Evolutionary conservation across 2,329 filamentous ascomycete genomes (phyloP), one percentile per base, ranked within the genome.

Genomic region (Fusarium chaquense): DNA sequence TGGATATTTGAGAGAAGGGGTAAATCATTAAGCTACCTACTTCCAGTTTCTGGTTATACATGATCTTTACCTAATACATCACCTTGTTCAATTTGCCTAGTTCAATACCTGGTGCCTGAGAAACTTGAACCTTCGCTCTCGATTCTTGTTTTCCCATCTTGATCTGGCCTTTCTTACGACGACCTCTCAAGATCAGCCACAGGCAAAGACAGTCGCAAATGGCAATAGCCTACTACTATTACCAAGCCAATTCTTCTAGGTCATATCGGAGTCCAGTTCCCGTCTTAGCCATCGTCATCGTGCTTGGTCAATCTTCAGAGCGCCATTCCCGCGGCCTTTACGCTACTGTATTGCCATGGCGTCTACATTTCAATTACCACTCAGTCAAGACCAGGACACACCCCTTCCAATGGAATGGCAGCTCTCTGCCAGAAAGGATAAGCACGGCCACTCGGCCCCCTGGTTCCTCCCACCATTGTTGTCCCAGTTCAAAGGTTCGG

Each of bases 401-500:
- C 65, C 55, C 51, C 47, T 70, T 68, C 62, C 62, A 46, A 61
- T 70, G 46, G 52, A 61, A 67, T 70, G 69, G 69, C 72, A 70
- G 54, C 64, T 53, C 38, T 40, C 18, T 52, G 24, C 24, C 32
- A 32, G 24, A 41, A 57, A 52, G 20, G 24, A 6, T 30, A 36
- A 22, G 52, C 54, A 61, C 55, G 52, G 40, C 4, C 54, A 47
- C 36, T 44, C 54, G 65, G 20, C 30, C 49, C 24, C 28, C 47
- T 44, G 54, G 54, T 54, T 26, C 45, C 30, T 40, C 32, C 36
- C 36, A 49, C 51, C 30, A 46, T 46, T 52, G 38, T 45, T 36
- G 45, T 61, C 58, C 67, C 58, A 65, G 55, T 35, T 61, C 58
- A 49, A 51, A 59, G 63, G 67, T 62, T 61, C 54, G 58, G 58